A percentile compares a stretch with the other conserved stretches of the same genome.
These are phyloP conservation scores for Glycyrrhiza uralensis DNA, from an alignment of 306 rosid species.

Conservation along the genomic window DNA sequence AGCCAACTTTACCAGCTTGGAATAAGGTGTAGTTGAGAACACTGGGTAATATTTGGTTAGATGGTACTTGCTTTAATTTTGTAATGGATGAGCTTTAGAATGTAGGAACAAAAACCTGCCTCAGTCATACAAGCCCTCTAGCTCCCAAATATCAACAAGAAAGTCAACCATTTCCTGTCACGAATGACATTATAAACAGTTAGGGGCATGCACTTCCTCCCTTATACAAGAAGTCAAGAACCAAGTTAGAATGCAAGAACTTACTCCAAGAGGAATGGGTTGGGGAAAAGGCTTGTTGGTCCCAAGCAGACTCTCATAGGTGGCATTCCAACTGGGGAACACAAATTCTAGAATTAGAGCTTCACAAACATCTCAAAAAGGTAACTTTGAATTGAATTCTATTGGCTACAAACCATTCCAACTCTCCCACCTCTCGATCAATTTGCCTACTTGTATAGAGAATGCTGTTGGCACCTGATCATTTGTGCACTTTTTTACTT, in stretches of 20 bases:
- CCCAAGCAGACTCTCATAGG: slow-evolving; percentile 68
- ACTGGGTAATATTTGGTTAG: too few species aligned
- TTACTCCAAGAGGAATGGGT: slow-evolving; percentile 74
- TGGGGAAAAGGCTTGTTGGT: slow-evolving; percentile 57
- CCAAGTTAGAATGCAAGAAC: slow-evolving; percentile 29
- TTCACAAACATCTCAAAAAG: not conserved
- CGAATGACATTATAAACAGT: slow-evolving; percentile 9
- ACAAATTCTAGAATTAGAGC: slow-evolving; percentile 19
- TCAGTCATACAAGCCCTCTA: slow-evolving; percentile 80
- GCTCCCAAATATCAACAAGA: slow-evolving; percentile 82
- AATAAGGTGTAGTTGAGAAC: too few species aligned
- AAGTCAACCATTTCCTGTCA: slow-evolving; percentile 87
- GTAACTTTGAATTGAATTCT: slow-evolving; percentile 4
- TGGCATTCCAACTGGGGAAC: slow-evolving; percentile 66
- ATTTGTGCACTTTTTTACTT: too few species aligned
- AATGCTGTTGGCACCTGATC: too few species aligned
- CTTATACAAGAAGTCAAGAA: not conserved
- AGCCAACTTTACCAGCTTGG: too few species aligned
- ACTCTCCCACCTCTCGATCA: not conserved
- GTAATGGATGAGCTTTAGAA: not conserved
- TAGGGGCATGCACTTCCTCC: not conserved
- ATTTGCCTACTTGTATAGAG: not conserved
- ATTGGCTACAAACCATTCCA: not conserved
- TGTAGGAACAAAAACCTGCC: not conserved
- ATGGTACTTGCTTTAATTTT: not conserved